phyloP scores from a whole-genome alignment of 1,139 yeast genomes.

The Yamadazyma spencermartinsiae region DNA sequence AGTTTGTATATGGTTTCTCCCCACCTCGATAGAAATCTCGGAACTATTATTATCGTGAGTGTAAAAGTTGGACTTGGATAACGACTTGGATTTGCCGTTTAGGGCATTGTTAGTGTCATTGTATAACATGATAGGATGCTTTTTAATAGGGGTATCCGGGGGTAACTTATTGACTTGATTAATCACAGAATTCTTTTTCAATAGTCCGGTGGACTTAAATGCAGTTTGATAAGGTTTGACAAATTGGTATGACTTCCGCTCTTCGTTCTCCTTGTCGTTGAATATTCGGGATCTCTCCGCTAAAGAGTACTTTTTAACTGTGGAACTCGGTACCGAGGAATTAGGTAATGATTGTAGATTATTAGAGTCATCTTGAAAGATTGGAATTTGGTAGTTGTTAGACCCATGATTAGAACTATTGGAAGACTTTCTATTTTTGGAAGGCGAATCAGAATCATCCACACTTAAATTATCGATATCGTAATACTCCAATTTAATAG shows the following conservation, averaged over 20 bases:
- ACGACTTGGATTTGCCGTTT: slow-evolving; percentile 17
- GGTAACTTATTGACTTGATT: slow-evolving; percentile 35
- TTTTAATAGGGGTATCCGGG: slow-evolving; percentile 86
- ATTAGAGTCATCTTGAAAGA: slow-evolving; percentile 20
- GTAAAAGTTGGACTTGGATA: slow-evolving; percentile 8
- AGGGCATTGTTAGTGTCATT: slow-evolving; percentile 13
- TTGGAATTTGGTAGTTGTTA: slow-evolving; percentile 11
- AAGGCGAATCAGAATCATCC: slow-evolving; percentile 26
- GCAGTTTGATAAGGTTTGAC: slow-evolving; percentile 88
- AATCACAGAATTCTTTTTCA: slow-evolving; percentile 59
- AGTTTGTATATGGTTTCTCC: slow-evolving; percentile 27
- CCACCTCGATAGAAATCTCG: slow-evolving; percentile 40
- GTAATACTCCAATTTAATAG: slow-evolving; percentile 28
- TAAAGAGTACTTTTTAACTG: background rate
- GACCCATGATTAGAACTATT: slow-evolving; percentile 16
- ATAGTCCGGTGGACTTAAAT: slow-evolving; percentile 71
- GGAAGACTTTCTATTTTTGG: slow-evolving; percentile 33
- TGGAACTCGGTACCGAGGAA: background rate
- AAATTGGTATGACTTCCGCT: slow-evolving; percentile 55
- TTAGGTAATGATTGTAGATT: background rate
- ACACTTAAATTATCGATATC: slow-evolving; percentile 32
- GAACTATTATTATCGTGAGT: slow-evolving; percentile 15
- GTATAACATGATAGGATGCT: slow-evolving; percentile 47
- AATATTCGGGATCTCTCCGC: background rate
- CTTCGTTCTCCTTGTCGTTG: slow-evolving; percentile 34